Evolutionary conservation across 257 asterid species (phyloP).

Genomic region (Scutellaria baicalensis): DNA sequence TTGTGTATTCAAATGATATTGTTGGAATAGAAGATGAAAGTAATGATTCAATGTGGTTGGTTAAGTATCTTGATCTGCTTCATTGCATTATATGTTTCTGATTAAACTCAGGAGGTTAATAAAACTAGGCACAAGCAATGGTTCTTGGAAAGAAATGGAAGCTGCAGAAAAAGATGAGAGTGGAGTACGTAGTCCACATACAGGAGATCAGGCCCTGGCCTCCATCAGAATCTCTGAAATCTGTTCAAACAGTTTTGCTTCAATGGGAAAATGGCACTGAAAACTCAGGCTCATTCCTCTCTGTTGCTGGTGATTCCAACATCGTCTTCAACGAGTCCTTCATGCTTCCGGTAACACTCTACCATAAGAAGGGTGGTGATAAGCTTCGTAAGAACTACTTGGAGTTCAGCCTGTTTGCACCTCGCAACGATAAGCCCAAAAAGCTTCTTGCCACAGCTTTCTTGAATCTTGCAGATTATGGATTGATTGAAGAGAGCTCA

Average conservation of each 20-base stretch:
- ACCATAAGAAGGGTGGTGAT: conserved; percentile 35
- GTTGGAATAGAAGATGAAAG: neutral
- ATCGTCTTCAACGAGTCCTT: conserved; percentile 63
- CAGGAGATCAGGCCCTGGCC: conserved; percentile 86
- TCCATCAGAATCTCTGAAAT: conserved; percentile 56
- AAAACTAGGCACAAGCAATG: conserved; percentile 38
- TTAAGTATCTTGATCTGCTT: conserved; percentile 3
- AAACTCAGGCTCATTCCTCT: conserved; percentile 51
- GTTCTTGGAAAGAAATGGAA: conserved; percentile 73
- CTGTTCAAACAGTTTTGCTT: conserved; percentile 67
- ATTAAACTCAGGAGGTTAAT: no score
- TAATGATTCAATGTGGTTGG: neutral
- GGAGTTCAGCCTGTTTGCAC: conserved; percentile 64
- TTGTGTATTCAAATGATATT: neutral
- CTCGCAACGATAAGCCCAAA: conserved; percentile 67
- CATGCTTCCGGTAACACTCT: conserved; percentile 43
- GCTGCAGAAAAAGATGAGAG: conserved; percentile 45
- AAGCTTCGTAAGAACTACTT: conserved; percentile 58
- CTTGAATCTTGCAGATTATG: conserved; percentile 73
- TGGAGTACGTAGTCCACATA: conserved; percentile 47
- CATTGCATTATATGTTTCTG: neutral
- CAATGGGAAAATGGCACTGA: conserved; percentile 65
- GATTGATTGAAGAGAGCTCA: conserved; percentile 38
- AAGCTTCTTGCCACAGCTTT: conserved; percentile 60
- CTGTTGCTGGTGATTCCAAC: conserved; percentile 52